These are phyloP conservation scores for Apophysomyces variabilis DNA, from an alignment of 371 early-diverging fungal species.

Conservation along the genomic window DNA sequence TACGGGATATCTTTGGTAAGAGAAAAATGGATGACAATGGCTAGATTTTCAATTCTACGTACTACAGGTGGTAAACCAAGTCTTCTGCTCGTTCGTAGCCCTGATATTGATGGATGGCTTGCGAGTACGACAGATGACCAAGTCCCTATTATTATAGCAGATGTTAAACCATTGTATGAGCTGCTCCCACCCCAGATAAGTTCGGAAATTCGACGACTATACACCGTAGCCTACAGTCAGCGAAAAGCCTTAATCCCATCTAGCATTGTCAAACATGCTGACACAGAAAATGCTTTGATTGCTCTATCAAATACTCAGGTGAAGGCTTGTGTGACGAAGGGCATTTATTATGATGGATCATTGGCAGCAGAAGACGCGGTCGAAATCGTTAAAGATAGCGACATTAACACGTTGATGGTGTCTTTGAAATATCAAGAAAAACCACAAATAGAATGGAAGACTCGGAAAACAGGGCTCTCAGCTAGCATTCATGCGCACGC, in stretches of 20 bases:
- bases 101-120: neutral
- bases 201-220: neutral
- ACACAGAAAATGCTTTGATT: neutral
- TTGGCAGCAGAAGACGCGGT: neutral
- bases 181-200: neutral
- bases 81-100: neutral
- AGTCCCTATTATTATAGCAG: neutral
- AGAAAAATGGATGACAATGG: neutral
- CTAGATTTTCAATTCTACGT: too few relatives aligned
- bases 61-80: neutral
- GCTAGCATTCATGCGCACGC: neutral
- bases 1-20: neutral
- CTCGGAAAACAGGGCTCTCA: too few relatives aligned
- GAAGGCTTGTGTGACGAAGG: neutral
- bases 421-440: neutral
- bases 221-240: neutral
- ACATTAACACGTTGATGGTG: neutral
- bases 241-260: neutral
- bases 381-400: neutral
- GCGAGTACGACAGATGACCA: neutral
- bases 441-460: too few relatives aligned
- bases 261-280: too few relatives aligned
- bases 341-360: neutral
- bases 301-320: neutral
- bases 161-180: neutral